Evolutionary conservation across 2,329 filamentous ascomycete genomes (phyloP).

Genomic region (Harringtonia lauricola): DNA sequence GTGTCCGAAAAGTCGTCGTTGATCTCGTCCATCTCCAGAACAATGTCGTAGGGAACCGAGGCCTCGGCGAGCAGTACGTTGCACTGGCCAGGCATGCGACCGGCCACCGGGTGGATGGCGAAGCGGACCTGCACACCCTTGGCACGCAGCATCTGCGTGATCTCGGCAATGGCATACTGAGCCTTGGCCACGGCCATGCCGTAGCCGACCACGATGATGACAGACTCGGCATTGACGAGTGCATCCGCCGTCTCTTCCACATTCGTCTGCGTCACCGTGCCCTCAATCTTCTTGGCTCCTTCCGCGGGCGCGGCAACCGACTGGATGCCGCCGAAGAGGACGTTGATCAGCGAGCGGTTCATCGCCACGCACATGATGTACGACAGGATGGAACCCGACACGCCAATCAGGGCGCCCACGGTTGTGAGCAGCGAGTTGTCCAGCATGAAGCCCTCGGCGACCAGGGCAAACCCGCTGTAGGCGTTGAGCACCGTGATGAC

Average conservation of each 20-base stretch:
- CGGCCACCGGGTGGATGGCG: constrained; percentile 82
- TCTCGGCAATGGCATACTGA: constrained; percentile 81
- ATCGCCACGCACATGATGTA: constrained; percentile 84
- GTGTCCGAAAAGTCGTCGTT: constrained; percentile 85
- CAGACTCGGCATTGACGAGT: constrained; percentile 64
- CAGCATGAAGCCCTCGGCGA: constrained; percentile 87
- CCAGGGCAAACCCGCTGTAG: constrained; percentile 81
- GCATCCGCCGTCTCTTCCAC: constrained; percentile 73
- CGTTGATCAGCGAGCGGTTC: constrained; percentile 84
- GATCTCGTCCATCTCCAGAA: constrained; percentile 92
- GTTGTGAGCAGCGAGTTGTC: constrained; percentile 77
- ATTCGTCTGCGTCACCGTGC: constrained; percentile 64
- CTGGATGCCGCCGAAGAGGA: constrained; percentile 69
- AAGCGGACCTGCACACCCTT: constrained; percentile 76
- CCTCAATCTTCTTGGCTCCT: constrained; percentile 65
- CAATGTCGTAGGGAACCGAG: constrained; percentile 81
- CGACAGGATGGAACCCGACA: constrained; percentile 79
- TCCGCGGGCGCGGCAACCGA: constrained; percentile 41
- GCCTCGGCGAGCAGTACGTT: constrained; percentile 86
- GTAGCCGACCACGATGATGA: constrained; percentile 86
- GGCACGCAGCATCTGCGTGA: constrained; percentile 60
- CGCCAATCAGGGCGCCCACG: constrained; percentile 77
- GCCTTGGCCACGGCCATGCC: constrained; percentile 93
- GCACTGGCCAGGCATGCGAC: constrained; percentile 87
- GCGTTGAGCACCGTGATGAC: constrained; percentile 86